These are phyloP conservation scores for Plantago rigida DNA, from an alignment of 305 asterid species.

Conservation along the genomic window DNA sequence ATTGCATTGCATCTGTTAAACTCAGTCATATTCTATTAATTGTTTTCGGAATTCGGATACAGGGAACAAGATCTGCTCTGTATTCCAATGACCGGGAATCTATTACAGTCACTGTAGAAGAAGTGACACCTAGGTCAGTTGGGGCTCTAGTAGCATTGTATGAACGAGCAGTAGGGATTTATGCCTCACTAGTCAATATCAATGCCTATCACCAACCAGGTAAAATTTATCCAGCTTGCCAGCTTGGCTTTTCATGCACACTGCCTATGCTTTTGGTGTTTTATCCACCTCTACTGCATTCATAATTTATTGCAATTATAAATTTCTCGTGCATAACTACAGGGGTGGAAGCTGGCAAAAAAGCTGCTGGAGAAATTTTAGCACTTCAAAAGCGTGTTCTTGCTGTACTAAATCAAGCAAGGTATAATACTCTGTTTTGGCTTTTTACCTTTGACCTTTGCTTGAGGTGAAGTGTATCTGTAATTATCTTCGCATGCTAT, in stretches of 20 bases:
- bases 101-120: constrained; percentile 86
- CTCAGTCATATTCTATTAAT: constrained; percentile 10
- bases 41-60: constrained; percentile 25
- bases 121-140: constrained; percentile 92
- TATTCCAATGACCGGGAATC: constrained; percentile 87
- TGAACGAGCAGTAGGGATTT: constrained; percentile 95
- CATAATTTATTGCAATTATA: constrained; percentile 11
- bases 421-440: constrained; percentile 33
- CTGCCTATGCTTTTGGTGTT: not conserved
- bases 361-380: constrained; percentile 93
- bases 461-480: not conserved
- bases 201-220: constrained; percentile 99
- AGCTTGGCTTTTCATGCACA: constrained; percentile 21
- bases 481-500: not conserved
- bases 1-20: no score
- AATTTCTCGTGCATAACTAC: constrained; percentile 25
- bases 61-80: constrained; percentile 97
- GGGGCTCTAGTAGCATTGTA: constrained; percentile 94
- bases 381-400: constrained; percentile 99
- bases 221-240: constrained; percentile 32
- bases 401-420: constrained; percentile 81
- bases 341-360: constrained; percentile 99
- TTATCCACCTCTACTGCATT: not conserved
- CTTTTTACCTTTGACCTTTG: not conserved
- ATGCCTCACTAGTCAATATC: constrained; percentile 83